Evolutionary conservation across 1,139 yeast genomes (phyloP).

Genomic region (Candida gigantensis): DNA sequence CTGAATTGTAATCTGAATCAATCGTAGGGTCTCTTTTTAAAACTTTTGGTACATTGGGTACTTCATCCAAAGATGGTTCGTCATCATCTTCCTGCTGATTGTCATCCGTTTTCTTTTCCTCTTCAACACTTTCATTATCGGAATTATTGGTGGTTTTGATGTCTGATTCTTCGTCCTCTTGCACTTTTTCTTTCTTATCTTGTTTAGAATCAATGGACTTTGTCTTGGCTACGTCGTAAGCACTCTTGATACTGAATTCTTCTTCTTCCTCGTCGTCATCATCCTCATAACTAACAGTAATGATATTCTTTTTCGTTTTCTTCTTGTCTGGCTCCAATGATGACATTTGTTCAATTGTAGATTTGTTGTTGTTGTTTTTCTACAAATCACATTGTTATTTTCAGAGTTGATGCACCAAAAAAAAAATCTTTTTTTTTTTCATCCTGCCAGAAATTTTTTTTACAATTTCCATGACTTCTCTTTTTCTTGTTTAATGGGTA

Average conservation of each 20-base stretch:
- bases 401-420: no score
- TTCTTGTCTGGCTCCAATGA: slow-evolving; percentile 16
- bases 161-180: slow-evolving; percentile 8
- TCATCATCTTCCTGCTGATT: slow-evolving; percentile 10
- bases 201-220: slow-evolving; percentile 11
- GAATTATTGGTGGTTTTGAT: no score
- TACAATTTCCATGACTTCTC: no score
- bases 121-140: slow-evolving; percentile 13
- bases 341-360: no score
- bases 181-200: slow-evolving; percentile 7
- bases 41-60: neutral
- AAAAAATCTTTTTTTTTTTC: no score
- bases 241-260: slow-evolving; percentile 48
- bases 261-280: slow-evolving; percentile 33
- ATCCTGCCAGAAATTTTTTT: no score
- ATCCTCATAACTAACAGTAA: slow-evolving; percentile 30
- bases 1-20: slow-evolving; percentile 31
- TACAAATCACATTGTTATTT: no score
- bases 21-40: slow-evolving; percentile 22
- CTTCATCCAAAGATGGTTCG: neutral
- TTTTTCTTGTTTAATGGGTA: no score
- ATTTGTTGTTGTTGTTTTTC: no score
- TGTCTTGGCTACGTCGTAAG: slow-evolving; percentile 41
- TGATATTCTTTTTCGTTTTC: slow-evolving; percentile 19
- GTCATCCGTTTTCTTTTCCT: no score